Evolutionary conservation across 176 grass and related monocot species (phyloP), one percentile per base, ranked within the genome.

Genomic region (Carex littledalei): DNA sequence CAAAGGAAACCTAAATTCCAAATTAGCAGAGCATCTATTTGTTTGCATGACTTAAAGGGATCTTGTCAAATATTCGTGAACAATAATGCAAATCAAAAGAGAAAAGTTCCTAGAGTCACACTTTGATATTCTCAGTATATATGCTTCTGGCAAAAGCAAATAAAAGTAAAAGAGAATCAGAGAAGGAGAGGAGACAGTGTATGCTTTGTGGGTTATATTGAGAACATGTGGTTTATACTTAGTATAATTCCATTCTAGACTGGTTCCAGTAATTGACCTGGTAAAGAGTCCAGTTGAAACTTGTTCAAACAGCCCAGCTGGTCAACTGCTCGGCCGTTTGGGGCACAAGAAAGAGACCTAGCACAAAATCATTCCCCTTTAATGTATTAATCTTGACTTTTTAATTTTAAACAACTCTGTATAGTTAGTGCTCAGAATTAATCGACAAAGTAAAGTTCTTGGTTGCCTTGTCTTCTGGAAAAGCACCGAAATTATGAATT

Each of bases 211-310:
- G 65, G 2, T 39, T 69, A 5, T 37, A 2, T 70, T 77, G 73
- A 55, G 49, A 78, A 78, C 6, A 78, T 78, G 22, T 18, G 12
- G 74, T 56, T 78, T 78, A 10, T 57, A 57, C 52, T 32, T 8
- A 4, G 72, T 11, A 78, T 78, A 78, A 78, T 78, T 17, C 74
- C 74, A 56, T 17, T 78, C 10, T 78, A 57, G 50, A 78, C 52
- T 78, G 50, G 15, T 78, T 57, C 74, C 22, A 34, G 74, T 14
- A 32, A 53, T 31, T 78, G 74, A 78, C 26, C 1, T 57, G 53
- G 22, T 74, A n/a, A 70, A 49, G 41, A 21, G 18, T 71, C 18
- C 39, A 49, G 41, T 18, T 77, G 71, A 78, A 50, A 78, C 47
- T 32, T 78, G 20, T 31, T 78, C 74, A 78, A 72, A 31, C 17